phyloP scores from a whole-genome alignment of 2,329 filamentous ascomycete genomes.

The Curvularia spicifera region DNA sequence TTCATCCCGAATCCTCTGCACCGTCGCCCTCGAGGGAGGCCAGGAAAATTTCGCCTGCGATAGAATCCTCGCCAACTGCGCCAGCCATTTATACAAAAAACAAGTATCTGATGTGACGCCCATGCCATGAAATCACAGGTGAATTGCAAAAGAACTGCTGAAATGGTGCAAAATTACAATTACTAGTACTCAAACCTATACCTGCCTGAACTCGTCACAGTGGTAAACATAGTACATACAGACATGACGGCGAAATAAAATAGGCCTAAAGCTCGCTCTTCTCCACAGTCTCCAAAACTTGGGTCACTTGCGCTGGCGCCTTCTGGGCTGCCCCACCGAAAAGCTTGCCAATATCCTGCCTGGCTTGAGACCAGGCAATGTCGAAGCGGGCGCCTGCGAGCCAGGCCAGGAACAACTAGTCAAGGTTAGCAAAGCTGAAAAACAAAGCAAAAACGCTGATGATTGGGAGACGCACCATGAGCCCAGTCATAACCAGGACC shows the following conservation, averaged over 20 bases:
- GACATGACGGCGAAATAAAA: conserved; percentile 22
- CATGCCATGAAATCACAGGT: conserved; percentile 68
- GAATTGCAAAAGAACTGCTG: neutral
- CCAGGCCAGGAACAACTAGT: conserved; percentile 77
- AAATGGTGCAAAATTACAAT: conserved; percentile 24
- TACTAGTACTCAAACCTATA: conserved; percentile 33
- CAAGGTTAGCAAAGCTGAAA: conserved; percentile 24
- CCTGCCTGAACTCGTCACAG: conserved; percentile 19
- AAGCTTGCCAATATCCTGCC: conserved; percentile 55
- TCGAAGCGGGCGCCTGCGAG: conserved; percentile 84
- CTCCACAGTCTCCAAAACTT: conserved; percentile 33
- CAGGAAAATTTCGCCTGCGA: conserved; percentile 16
- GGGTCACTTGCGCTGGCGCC: conserved; percentile 21
- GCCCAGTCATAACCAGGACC: conserved; percentile 71
- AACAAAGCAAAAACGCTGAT: neutral
- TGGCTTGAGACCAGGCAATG: conserved; percentile 65
- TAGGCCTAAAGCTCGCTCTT: conserved; percentile 53
- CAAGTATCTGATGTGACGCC: conserved; percentile 99
- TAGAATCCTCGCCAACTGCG: conserved; percentile 39
- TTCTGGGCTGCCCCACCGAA: conserved; percentile 27
- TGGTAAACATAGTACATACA: conserved; percentile 43
- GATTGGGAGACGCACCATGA: conserved; percentile 72
- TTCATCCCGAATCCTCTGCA: conserved; percentile 24
- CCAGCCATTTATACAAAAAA: conserved; percentile 82
- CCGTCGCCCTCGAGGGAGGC: conserved; percentile 20